These are phyloP conservation scores for Kurtzmaniella fragi DNA, from an alignment of 805 yeast genomes.

Conservation along the genomic window DNA sequence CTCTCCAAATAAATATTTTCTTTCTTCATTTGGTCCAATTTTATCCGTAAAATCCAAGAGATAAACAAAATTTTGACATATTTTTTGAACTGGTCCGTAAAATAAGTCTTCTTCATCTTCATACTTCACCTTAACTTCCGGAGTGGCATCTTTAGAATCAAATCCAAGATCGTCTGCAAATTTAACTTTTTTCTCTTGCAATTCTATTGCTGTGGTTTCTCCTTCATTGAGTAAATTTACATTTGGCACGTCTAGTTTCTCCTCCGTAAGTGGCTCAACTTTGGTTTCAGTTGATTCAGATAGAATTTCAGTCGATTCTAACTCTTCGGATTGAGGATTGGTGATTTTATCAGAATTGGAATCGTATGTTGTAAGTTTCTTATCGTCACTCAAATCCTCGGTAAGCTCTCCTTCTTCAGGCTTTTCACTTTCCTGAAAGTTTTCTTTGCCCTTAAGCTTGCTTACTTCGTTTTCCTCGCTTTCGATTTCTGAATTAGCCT, in stretches of 20 bases:
- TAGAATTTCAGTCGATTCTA: no score
- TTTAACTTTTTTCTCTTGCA: constrained; percentile 14
- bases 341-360: background rate
- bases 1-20: constrained; percentile 51
- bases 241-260: background rate
- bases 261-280: background rate
- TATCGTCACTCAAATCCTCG: no score
- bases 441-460: constrained; percentile 4
- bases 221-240: background rate
- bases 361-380: background rate
- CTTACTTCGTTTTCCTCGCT: constrained; percentile 5
- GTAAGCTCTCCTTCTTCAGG: no score
- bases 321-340: background rate
- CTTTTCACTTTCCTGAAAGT: background rate
- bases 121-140: constrained; percentile 1
- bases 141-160: constrained; percentile 1
- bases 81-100: constrained; percentile 68
- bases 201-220: background rate
- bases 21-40: constrained; percentile 23
- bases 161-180: constrained; percentile 16
- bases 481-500: constrained; percentile 5
- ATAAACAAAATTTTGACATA: constrained; percentile 50
- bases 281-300: no score
- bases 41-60: constrained; percentile 45
- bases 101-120: constrained; percentile 22